Base-by-base conservation (phyloP, 2,329 filamentous ascomycete species). In the Penicillium griseofulvum region DNA sequence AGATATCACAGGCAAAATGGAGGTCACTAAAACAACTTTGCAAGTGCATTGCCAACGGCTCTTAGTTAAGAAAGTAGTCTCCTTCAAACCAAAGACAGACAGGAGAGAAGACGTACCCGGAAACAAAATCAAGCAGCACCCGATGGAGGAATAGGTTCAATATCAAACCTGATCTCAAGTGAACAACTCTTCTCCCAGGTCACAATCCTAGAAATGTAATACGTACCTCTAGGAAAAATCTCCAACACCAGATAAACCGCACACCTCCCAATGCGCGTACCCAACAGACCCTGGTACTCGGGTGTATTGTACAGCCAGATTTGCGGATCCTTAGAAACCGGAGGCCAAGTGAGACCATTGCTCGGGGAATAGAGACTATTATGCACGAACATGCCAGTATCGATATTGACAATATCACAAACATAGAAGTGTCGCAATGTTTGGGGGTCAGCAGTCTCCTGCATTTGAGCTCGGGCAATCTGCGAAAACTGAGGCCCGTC, bases 101-200 rank as follows among this genome's bases (percentile, higher is more conserved):
- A 22, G 22, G 22, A 22, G 4, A 22, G 22, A 22, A 22, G 22
- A 22, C 22, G 22, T 22, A 22, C 22, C 22, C 22, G 22, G 4
- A 22, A 22, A 22, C 22, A 22, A 22, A 22, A 26, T 43, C 29
- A 44, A 19, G 1, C 48, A 34, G 2, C 10, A 16, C 2, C 26
- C 11, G 26, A 22, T 17, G 3, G 16, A 33, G 42, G 42, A 38
- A 52, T 47, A 19, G 42, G 33, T 28, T 52, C 49, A 39, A 52
- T 47, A 39, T 52, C 49, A 39, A 52, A 52, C 33, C 49, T 24
- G 7, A 52, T 33, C 24, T 47, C 42, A 52, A 47, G 16, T 22
- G 42, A 29, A 8, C 5, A 39, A 31, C 22, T 11, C 5, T n/a
- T 5, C 31, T 29, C 26, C 49, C 33, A 52, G 4, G 42, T 39